Evolutionary conservation across 2,329 filamentous ascomycete genomes (phyloP).

Genomic region (Cladophialophora chaetospira): DNA sequence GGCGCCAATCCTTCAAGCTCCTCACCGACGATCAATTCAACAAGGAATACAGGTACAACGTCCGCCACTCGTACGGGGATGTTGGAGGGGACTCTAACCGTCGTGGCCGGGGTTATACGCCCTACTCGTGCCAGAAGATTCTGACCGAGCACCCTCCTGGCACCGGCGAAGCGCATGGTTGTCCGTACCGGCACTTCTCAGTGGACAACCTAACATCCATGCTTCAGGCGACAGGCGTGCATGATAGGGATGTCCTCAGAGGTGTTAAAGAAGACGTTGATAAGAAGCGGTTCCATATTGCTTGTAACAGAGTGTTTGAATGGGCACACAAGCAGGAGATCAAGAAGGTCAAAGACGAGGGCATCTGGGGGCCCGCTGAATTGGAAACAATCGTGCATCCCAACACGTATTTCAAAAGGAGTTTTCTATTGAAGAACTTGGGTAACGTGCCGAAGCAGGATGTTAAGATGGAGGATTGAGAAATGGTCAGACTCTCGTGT

Average conservation of each 20-base stretch:
- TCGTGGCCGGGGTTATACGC: slow-evolving; percentile 81
- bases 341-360: slow-evolving; percentile 73
- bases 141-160: slow-evolving; percentile 85
- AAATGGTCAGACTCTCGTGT: not conserved
- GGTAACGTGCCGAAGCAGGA: slow-evolving; percentile 56
- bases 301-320: slow-evolving; percentile 95
- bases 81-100: slow-evolving; percentile 91
- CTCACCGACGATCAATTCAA: slow-evolving; percentile 94
- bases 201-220: slow-evolving; percentile 79
- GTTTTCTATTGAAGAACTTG: slow-evolving; percentile 83
- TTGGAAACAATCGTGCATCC: slow-evolving; percentile 95
- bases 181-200: slow-evolving; percentile 90
- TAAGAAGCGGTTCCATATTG: slow-evolving; percentile 87
- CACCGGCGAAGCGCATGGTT: slow-evolving; percentile 88
- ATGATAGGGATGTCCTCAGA: slow-evolving; percentile 73
- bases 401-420: slow-evolving; percentile 97
- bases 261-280: slow-evolving; percentile 87
- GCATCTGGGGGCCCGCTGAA: slow-evolving; percentile 70
- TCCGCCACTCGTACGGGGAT: slow-evolving; percentile 92
- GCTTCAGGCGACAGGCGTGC: slow-evolving; percentile 76
- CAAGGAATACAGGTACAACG: slow-evolving; percentile 96
- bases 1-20: slow-evolving; percentile 81
- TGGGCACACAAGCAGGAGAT: slow-evolving; percentile 77
- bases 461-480: slow-evolving; percentile 53
- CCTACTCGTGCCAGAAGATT: slow-evolving; percentile 94